phyloP scores from a whole-genome alignment of 257 asterid genomes.

The Solanum paucissectum region DNA sequence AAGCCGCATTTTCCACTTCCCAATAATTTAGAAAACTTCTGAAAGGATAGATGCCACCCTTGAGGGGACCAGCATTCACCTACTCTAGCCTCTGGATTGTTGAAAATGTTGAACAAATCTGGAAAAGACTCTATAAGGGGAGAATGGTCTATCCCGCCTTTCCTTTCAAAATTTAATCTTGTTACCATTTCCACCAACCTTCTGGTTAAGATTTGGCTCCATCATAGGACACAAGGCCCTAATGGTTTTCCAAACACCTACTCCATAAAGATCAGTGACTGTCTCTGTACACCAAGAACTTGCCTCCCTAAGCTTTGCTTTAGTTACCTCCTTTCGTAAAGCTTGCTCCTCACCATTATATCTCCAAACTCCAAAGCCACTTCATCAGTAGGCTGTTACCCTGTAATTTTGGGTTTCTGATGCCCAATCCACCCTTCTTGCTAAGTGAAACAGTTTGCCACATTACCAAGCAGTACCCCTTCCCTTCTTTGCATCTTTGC shows the following conservation, averaged over 20 bases:
- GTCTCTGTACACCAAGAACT: not conserved
- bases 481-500: not conserved
- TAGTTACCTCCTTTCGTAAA: not conserved
- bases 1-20: not conserved
- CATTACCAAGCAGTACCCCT: not conserved
- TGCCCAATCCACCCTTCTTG: not conserved
- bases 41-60: not conserved
- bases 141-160: not conserved
- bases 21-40: not conserved
- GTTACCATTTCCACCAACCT: not conserved
- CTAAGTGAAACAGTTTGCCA: not conserved
- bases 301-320: not conserved
- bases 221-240: not conserved
- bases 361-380: not conserved
- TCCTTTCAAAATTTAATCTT: not conserved
- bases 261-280: not conserved
- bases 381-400: not conserved
- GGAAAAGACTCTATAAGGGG: not conserved
- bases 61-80: not conserved
- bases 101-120: not conserved
- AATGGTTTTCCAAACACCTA: not conserved
- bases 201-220: not conserved
- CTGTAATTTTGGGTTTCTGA: not conserved
- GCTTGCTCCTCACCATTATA: not conserved
- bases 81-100: not conserved